phyloP scores from a whole-genome alignment of 768 basidiomycete species.

The Calocybe gangraenosa region DNA sequence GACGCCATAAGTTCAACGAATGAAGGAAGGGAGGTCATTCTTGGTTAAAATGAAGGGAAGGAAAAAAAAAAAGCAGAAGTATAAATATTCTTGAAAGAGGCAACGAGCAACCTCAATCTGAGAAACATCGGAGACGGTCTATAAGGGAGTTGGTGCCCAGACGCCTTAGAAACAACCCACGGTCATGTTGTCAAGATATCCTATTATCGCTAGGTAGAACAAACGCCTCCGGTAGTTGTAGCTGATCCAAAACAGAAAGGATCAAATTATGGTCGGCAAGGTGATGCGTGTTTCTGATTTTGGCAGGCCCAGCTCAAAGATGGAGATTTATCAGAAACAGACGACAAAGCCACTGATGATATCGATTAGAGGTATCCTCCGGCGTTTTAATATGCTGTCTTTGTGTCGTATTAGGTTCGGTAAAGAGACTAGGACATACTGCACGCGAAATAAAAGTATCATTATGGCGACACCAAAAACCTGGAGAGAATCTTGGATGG shows the following conservation, averaged over 20 bases:
- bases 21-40: constrained; percentile 76
- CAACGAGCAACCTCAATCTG: constrained; percentile 30
- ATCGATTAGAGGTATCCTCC: no score
- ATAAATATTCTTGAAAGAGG: constrained; percentile 19
- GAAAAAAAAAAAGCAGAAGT: constrained; percentile 30
- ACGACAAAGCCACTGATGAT: no score
- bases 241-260: constrained; percentile 35
- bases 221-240: constrained; percentile 30
- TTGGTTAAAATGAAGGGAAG: constrained; percentile 21
- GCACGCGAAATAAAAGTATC: no score
- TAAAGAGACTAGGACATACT: no score
- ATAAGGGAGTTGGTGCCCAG: constrained; percentile 33
- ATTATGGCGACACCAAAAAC: no score
- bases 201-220: constrained; percentile 36
- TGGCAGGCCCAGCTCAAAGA: constrained; percentile 6
- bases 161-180: constrained; percentile 54
- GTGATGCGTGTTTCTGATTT: constrained; percentile 39
- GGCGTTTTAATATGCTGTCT: no score
- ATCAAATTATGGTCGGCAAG: constrained; percentile 61
- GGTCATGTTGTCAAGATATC: constrained; percentile 50
- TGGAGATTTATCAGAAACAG: neutral
- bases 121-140: constrained; percentile 24
- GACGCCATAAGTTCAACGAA: constrained; percentile 87
- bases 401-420: no score
- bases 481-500: neutral